A percentile compares a stretch with the other conserved stretches of the same genome.
These are phyloP conservation scores for Drechslera avenae DNA, from an alignment of 2,329 filamentous ascomycete genomes.

Conservation along the genomic window DNA sequence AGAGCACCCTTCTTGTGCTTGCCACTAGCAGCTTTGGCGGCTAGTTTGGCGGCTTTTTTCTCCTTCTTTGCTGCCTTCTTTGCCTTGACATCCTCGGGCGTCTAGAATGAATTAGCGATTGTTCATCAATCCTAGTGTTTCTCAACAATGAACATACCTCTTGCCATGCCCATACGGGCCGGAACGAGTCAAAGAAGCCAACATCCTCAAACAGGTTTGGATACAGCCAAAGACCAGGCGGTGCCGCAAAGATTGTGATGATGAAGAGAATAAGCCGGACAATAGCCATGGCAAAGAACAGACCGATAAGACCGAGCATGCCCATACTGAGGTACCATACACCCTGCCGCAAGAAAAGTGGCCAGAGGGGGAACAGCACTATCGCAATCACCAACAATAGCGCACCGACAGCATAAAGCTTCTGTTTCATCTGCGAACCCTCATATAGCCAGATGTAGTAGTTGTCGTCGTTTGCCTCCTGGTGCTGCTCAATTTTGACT, in stretches of 20 bases:
- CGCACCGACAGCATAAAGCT: constrained; percentile 85
- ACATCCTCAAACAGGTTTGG: constrained; percentile 98
- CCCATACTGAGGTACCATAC: constrained; percentile 98
- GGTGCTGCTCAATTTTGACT: constrained; percentile 93
- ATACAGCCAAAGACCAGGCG: constrained; percentile 96
- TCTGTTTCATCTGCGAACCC: constrained; percentile 89
- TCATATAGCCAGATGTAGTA: constrained; percentile 98
- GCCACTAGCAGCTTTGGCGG: constrained; percentile 37
- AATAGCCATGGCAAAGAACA: constrained; percentile 98
- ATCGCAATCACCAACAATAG: constrained; percentile 83
- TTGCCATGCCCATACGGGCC: constrained; percentile 97
- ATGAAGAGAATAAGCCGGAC: constrained; percentile 95
- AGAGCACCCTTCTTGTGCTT: constrained; percentile 43
- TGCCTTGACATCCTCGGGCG: constrained; percentile 50
- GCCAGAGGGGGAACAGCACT: constrained; percentile 96
- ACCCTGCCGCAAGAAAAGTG: constrained; percentile 83
- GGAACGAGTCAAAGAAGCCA: constrained; percentile 96
- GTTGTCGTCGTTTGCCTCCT: constrained; percentile 83
- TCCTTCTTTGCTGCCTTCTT: constrained; percentile 52
- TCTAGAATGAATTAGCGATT: constrained; percentile 25
- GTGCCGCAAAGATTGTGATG: constrained; percentile 80
- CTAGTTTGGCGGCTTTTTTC: constrained; percentile 43
- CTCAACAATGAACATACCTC: constrained; percentile 65
- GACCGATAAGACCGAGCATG: constrained; percentile 82
- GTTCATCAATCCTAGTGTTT: background rate